phyloP scores from a whole-genome alignment of 2,329 filamentous ascomycete genomes.

The Alternaria rosae region DNA sequence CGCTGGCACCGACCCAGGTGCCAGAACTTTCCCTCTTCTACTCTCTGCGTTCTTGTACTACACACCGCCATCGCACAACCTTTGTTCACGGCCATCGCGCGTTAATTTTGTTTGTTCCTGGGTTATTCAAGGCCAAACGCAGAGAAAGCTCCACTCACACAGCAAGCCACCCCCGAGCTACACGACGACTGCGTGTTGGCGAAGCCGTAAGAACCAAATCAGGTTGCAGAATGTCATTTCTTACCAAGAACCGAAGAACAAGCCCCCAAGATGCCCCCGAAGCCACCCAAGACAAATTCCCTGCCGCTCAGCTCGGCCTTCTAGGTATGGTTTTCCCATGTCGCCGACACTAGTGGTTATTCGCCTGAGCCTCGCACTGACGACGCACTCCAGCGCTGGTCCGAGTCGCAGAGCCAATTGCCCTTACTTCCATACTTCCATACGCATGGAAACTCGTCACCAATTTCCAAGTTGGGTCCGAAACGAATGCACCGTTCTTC shows the following conservation, averaged over 20 bases:
- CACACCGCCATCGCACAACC: neutral
- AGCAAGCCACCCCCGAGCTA: conserved; percentile 14
- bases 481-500: conserved; percentile 75
- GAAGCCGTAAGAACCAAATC: conserved; percentile 61
- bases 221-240: conserved; percentile 63
- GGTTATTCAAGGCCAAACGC: conserved; percentile 17
- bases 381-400: conserved; percentile 72
- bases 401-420: conserved; percentile 89
- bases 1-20: conserved; percentile 1
- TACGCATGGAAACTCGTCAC: conserved; percentile 62
- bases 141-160: conserved; percentile 21
- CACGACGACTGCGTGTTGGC: conserved; percentile 30
- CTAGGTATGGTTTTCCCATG: conserved; percentile 67
- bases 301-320: conserved; percentile 80
- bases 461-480: conserved; percentile 46
- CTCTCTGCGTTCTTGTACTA: conserved; percentile 2
- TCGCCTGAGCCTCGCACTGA: conserved; percentile 7
- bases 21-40: conserved; percentile 15
- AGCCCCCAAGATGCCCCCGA: conserved; percentile 67
- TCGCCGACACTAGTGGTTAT: neutral
- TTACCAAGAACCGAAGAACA: conserved; percentile 63
- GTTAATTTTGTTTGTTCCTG: conserved; percentile 9
- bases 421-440: conserved; percentile 91
- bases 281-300: conserved; percentile 69
- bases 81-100: conserved; percentile 4